Evolutionary conservation across 2,329 filamentous ascomycete genomes (phyloP).

Genomic region (Pochonia chlamydosporia): DNA sequence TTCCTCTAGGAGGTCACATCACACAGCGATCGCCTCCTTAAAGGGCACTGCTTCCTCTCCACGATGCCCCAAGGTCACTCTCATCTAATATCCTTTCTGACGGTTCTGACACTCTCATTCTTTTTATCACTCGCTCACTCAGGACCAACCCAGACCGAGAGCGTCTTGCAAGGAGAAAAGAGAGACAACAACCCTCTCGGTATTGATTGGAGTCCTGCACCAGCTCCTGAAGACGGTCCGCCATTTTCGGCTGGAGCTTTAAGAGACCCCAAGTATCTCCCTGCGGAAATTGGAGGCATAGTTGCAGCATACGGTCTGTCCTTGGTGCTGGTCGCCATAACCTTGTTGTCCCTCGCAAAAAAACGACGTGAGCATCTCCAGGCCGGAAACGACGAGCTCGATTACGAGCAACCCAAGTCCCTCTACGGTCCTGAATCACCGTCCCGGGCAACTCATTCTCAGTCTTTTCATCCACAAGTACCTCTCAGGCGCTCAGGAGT

Average conservation of each 20-base stretch:
- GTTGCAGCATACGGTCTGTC: constrained; percentile 77
- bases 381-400: constrained; percentile 48
- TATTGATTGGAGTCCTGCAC: constrained; percentile 41
- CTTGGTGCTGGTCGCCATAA: constrained; percentile 65
- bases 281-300: constrained; percentile 77
- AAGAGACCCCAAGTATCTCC: constrained; percentile 60
- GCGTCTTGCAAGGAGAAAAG: constrained; percentile 9
- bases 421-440: constrained; percentile 18
- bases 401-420: constrained; percentile 26
- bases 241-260: constrained; percentile 52
- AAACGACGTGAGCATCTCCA: constrained; percentile 46
- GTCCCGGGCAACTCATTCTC: neutral
- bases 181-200: constrained; percentile 31
- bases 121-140: constrained; percentile 23
- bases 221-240: constrained; percentile 55
- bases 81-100: constrained; percentile 17
- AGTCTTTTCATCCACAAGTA: neutral
- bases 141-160: constrained; percentile 5
- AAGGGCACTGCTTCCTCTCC: constrained; percentile 21
- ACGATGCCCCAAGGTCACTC: constrained; percentile 35
- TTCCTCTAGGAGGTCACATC: constrained; percentile 38
- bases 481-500: constrained; percentile 10
- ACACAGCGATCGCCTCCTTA: constrained; percentile 26
- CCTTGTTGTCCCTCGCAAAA: constrained; percentile 56
- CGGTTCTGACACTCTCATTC: constrained; percentile 20